Evolutionary conservation across 1,139 yeast species (phyloP).

Genomic region (Yamadazyma epiphylla): DNA sequence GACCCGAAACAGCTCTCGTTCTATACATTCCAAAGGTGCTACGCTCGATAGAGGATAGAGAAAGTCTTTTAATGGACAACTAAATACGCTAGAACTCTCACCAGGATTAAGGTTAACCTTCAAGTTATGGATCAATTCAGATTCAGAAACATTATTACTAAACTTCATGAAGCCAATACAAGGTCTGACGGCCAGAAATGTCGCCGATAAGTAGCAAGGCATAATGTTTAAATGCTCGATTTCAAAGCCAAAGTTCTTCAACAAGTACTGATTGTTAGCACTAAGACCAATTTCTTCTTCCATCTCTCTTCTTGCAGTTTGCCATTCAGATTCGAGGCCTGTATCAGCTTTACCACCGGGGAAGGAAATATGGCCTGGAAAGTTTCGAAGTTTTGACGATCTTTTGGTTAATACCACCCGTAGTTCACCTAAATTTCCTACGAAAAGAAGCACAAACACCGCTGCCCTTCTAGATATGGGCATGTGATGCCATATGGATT

Average conservation of each 20-base stretch:
- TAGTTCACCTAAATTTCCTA: constrained; percentile 69
- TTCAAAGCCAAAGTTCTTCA: constrained; percentile 45
- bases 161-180: constrained; percentile 61
- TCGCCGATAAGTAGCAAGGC: constrained; percentile 76
- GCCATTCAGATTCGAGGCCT: constrained; percentile 62
- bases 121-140: constrained; percentile 25
- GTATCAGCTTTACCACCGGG: constrained; percentile 88
- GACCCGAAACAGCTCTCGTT: constrained; percentile 35
- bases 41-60: constrained; percentile 35
- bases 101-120: constrained; percentile 59
- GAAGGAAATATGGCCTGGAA: constrained; percentile 84
- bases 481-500: constrained; percentile 54
- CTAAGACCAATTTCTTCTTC: constrained; percentile 82
- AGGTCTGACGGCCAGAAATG: constrained; percentile 79
- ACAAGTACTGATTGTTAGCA: constrained; percentile 41
- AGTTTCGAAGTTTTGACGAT: constrained; percentile 61
- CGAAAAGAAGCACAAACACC: constrained; percentile 67
- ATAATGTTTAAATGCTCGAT: constrained; percentile 56
- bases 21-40: constrained; percentile 41
- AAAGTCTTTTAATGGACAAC: constrained; percentile 64
- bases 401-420: constrained; percentile 76
- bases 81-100: constrained; percentile 64
- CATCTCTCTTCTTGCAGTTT: constrained; percentile 76
- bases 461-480: constrained; percentile 69
- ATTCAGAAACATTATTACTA: constrained; percentile 16